Evolutionary conservation across 352 stramenopile genomes (phyloP).

Genomic region (Pythium myriotylum): DNA sequence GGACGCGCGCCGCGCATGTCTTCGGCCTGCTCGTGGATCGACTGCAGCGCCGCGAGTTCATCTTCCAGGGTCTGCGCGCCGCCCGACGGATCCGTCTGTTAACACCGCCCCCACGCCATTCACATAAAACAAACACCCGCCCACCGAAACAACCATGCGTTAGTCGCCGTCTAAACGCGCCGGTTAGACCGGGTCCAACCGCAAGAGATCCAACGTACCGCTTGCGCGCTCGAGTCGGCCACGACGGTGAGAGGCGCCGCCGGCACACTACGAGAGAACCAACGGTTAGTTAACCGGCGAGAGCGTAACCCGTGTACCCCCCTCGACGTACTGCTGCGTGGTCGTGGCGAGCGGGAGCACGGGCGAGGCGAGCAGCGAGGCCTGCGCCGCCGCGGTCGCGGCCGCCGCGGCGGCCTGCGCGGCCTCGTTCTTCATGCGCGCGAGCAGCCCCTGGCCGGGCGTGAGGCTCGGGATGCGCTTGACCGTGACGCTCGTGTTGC

Average conservation of each 20-base stretch:
- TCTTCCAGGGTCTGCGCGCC: conserved; percentile 86
- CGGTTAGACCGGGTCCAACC: not conserved
- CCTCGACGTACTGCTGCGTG: conserved; percentile 54
- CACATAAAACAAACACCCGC: not conserved
- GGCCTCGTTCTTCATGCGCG: conserved; percentile 86
- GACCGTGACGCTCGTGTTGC: conserved; percentile 92
- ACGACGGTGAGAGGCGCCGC: conserved; percentile 27
- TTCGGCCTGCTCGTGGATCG: conserved; percentile 84
- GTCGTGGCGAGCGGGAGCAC: conserved; percentile 38
- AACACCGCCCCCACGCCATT: too few relatives aligned
- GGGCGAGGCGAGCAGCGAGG: conserved; percentile 29
- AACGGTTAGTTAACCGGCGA: not conserved
- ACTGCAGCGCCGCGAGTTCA: conserved; percentile 78
- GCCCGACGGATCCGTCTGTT: conserved; percentile 24
- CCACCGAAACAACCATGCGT: too few relatives aligned
- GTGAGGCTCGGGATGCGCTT: conserved; percentile 89
- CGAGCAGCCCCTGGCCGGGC: conserved; percentile 71
- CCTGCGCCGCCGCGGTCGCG: conserved; percentile 38
- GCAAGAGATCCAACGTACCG: conserved; percentile 8
- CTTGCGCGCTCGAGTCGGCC: conserved; percentile 11
- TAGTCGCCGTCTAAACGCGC: not conserved
- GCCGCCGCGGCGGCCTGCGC: conserved; percentile 55
- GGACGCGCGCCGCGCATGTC: conserved; percentile 69
- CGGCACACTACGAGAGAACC: conserved; percentile 10
- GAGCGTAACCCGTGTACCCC: too few relatives aligned